Evolutionary conservation across 2,329 filamentous ascomycete genomes (phyloP), one percentile per base, ranked within the genome.

Genomic region (Aureobasidium sp.): DNA sequence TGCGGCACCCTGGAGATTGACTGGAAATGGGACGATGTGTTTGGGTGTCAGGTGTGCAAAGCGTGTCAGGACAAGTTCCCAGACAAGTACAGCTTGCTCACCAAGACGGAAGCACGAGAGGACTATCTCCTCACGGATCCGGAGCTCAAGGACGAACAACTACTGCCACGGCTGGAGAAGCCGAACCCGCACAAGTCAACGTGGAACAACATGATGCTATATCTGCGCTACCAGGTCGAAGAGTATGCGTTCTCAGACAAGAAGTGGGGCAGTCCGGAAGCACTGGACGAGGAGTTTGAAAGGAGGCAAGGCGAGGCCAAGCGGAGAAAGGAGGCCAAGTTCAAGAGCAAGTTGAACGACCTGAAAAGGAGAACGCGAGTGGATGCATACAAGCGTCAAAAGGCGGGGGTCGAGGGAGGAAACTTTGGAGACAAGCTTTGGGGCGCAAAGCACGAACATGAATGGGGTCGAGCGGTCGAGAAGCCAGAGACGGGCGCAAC

Each of bases 171-270:
- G 73, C 81, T 99, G 9, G 88, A 89, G 60, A 87, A 87, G 37
- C 93, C 94, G 1, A 99, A 99, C 69, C 94, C 94, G 0, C 94
- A 97, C 76, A 97, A 97, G 73, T 86, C 89, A 0, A 91, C 92
- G 63, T 99, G 91, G 90, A 91, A 97, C 74, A 91, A 96, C 78
- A 99, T 99, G 94, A 96, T 96, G 87, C 83, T 99, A 2, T 99
- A 94, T 72, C 80, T 99, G 25, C 88, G 94, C 0, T 95, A 86
- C 64, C 94, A 99, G 72, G 90, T 99, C 2, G 94, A 99, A 72
- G 91, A 91, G 62, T 97, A 97, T 71, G 94, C 93, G 0, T 87
- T 97, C 69, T 85, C 78, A 0, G 75, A 82, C 1, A 86, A 85
- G 66, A 97, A 97, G 77, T 99, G 94, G 94, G 94, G 94, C 0